A percentile compares a stretch with the other conserved stretches of the same genome.
phyloP scores from a whole-genome alignment of 805 yeast genomes.

The Henningerozyma blattae region DNA sequence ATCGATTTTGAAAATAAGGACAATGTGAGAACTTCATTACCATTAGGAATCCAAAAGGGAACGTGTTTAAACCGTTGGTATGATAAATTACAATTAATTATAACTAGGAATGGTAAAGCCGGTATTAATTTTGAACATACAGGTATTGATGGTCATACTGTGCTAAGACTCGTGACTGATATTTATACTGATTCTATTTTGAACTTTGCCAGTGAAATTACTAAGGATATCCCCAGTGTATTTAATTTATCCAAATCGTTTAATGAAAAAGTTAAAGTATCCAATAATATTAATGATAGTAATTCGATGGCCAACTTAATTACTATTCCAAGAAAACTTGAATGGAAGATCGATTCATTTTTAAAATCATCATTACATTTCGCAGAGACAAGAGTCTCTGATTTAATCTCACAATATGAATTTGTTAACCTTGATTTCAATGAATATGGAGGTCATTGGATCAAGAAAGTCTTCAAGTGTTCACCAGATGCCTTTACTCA shows the following conservation, averaged over 20 bases:
- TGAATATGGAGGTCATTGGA: conserved; percentile 59
- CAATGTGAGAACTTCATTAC: not conserved
- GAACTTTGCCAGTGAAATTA: conserved; percentile 74
- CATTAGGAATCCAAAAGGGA: conserved; percentile 72
- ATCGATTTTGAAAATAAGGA: conserved; percentile 37
- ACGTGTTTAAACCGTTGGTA: conserved; percentile 94
- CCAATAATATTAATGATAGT: not conserved
- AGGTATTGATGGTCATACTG: conserved; percentile 94
- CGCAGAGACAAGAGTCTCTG: conserved; percentile 83
- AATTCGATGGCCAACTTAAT: conserved; percentile 30
- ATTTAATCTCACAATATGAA: conserved; percentile 81
- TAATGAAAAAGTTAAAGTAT: not conserved
- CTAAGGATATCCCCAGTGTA: conserved; percentile 36
- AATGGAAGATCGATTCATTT: conserved; percentile 76
- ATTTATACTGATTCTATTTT: conserved; percentile 84
- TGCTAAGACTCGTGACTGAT: conserved; percentile 75
- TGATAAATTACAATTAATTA: conserved; percentile 78
- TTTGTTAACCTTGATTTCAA: conserved; percentile 66
- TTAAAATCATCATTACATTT: conserved; percentile 70
- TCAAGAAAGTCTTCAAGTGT: conserved; percentile 64
- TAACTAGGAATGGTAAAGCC: conserved; percentile 81
- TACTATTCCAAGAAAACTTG: conserved; percentile 75
- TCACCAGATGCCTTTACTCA: conserved; percentile 93
- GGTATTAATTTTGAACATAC: conserved; percentile 92
- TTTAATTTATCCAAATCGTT: conserved; percentile 6